Conservation (phyloP, 2,329 filamentous ascomycete genomes). For the Akanthomyces muscarius region DNA sequence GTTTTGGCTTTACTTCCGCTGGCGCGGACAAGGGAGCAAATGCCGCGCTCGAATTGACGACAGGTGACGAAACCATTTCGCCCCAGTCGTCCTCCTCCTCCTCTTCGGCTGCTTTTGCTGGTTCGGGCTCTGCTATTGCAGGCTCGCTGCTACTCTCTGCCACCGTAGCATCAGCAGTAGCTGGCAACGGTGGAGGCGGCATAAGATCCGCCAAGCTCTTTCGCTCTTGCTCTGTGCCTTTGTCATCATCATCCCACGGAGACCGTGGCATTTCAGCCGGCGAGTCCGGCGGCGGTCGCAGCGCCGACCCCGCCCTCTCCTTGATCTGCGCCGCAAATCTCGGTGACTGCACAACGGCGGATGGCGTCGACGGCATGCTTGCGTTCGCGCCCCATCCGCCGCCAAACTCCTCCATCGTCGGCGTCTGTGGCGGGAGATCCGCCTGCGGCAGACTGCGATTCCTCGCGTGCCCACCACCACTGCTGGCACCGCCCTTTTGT, state of each 20-base stretch:
- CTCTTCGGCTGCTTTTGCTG: constrained; percentile 23
- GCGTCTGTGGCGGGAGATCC: constrained; percentile 21
- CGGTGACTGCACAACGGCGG: constrained; percentile 5
- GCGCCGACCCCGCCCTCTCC: not conserved
- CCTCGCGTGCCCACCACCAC: constrained; percentile 1
- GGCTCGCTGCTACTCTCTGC: not conserved
- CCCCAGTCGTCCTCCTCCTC: constrained; percentile 57
- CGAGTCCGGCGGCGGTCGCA: not conserved
- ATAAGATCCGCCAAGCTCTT: constrained; percentile 21
- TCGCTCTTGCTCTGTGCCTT: not conserved
- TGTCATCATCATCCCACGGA: constrained; percentile 11
- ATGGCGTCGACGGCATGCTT: constrained; percentile 6
- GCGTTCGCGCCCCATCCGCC: constrained; percentile 30
- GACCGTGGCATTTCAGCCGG: constrained; percentile 8
- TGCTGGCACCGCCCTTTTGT: not conserved
- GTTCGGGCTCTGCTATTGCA: not conserved
- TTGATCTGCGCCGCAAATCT: not conserved
- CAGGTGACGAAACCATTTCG: constrained; percentile 49
- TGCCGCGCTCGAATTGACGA: constrained; percentile 1
- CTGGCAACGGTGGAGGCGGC: constrained; percentile 8
- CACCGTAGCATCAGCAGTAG: not conserved
- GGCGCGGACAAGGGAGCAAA: not conserved
- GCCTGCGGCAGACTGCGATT: constrained; percentile 9
- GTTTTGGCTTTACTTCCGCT: not conserved
- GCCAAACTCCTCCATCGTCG: constrained; percentile 27